phyloP scores from a whole-genome alignment of 2,329 filamentous ascomycete genomes.

The Thielaviopsis musarum region DNA sequence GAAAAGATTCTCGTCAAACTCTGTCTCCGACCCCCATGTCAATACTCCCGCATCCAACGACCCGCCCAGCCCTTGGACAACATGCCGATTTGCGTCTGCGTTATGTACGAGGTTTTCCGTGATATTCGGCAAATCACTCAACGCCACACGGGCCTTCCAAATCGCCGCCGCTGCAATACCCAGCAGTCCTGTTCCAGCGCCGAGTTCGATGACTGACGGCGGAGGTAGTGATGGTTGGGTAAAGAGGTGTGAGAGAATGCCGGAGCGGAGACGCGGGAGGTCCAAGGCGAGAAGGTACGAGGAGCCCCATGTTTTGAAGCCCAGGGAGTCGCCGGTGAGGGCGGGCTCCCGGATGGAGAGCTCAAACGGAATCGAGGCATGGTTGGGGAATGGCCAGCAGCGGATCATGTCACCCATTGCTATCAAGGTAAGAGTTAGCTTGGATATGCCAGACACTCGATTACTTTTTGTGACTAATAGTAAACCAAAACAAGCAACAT shows the following conservation, averaged over 20 bases:
- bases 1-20: slow-evolving; percentile 29
- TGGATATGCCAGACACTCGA: no score
- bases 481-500: no score
- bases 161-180: slow-evolving; percentile 68
- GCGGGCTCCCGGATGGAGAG: slow-evolving; percentile 72
- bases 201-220: slow-evolving; percentile 52
- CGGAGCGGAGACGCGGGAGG: slow-evolving; percentile 33
- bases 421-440: slow-evolving; percentile 10
- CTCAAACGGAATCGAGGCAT: slow-evolving; percentile 28
- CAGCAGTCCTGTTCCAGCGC: slow-evolving; percentile 80
- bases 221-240: slow-evolving; percentile 17
- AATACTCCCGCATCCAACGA: slow-evolving; percentile 46
- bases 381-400: slow-evolving; percentile 31
- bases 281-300: slow-evolving; percentile 71
- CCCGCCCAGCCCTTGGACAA: slow-evolving; percentile 39
- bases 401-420: slow-evolving; percentile 41
- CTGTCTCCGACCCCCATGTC: slow-evolving; percentile 49
- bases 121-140: slow-evolving; percentile 78
- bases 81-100: slow-evolving; percentile 41
- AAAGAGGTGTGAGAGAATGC: slow-evolving; percentile 30
- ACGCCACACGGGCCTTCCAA: slow-evolving; percentile 46
- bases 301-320: slow-evolving; percentile 90
- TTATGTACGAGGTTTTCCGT: slow-evolving; percentile 68
- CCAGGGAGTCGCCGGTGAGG: slow-evolving; percentile 63
- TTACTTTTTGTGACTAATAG: not conserved